Conservation (phyloP, 2,329 filamentous ascomycete species). For the Fusarium neocosmosporiellum region DNA sequence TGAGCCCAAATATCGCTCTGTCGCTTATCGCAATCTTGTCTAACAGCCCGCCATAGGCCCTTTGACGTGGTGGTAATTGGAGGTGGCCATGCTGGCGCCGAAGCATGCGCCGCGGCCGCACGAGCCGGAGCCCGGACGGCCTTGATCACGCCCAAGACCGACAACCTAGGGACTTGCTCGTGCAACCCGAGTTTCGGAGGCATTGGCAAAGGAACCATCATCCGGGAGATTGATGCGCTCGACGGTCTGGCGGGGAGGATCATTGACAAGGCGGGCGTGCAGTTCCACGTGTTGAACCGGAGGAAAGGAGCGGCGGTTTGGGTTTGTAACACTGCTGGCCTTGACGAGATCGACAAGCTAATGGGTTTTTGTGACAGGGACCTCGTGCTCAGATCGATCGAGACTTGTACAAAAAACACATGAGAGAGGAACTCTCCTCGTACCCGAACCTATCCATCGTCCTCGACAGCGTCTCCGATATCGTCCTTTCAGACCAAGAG, state of each 20-base stretch:
- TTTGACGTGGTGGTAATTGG: slow-evolving; percentile 97
- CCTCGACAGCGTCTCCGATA: slow-evolving; percentile 90
- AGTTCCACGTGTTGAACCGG: slow-evolving; percentile 89
- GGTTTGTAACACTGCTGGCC: slow-evolving; percentile 55
- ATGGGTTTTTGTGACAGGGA: slow-evolving; percentile 59
- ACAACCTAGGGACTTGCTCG: slow-evolving; percentile 93
- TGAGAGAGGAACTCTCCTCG: slow-evolving; percentile 83
- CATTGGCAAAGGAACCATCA: slow-evolving; percentile 97
- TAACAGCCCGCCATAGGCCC: slow-evolving; percentile 57
- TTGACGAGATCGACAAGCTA: neutral
- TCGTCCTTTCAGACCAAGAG: slow-evolving; percentile 69
- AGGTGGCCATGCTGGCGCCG: slow-evolving; percentile 93
- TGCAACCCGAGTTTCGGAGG: slow-evolving; percentile 98
- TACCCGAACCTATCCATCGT: slow-evolving; percentile 86
- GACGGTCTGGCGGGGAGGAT: slow-evolving; percentile 90
- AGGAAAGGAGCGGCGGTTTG: slow-evolving; percentile 96
- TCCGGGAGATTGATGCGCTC: slow-evolving; percentile 93
- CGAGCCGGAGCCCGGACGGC: slow-evolving; percentile 89
- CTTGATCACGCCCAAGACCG: slow-evolving; percentile 86
- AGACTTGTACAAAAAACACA: slow-evolving; percentile 86
- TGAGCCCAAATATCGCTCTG: slow-evolving; percentile 23
- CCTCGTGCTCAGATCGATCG: slow-evolving; percentile 96
- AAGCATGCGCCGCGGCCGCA: slow-evolving; percentile 92
- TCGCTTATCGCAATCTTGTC: slow-evolving; percentile 5
- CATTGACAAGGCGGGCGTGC: slow-evolving; percentile 93